phyloP scores from a whole-genome alignment of 2,329 filamentous ascomycete species.

The Aspergillus fumigatiaffinis region DNA sequence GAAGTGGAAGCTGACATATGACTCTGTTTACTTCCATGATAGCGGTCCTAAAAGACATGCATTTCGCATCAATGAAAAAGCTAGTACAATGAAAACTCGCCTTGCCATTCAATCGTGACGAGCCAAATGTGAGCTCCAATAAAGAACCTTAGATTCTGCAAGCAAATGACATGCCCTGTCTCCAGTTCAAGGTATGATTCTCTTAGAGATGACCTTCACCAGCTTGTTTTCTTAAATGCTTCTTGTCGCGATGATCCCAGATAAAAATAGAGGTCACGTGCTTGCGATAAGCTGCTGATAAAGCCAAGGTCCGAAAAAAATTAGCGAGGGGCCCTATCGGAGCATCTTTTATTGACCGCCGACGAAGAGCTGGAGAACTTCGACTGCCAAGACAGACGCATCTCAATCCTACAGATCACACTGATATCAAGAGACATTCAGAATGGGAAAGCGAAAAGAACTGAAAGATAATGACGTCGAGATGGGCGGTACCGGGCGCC shows the following conservation, averaged over 20 bases:
- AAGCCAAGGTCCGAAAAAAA: slow-evolving; percentile 22
- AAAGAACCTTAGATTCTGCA: background rate
- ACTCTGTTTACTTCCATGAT: background rate
- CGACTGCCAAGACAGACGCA: background rate
- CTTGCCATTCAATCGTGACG: background rate
- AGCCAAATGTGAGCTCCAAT: background rate
- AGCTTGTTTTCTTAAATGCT: too few species aligned
- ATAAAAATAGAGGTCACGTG: background rate
- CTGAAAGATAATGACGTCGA: slow-evolving; percentile 44
- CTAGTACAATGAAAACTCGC: background rate
- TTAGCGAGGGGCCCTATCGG: slow-evolving; percentile 15
- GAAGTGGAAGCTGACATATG: slow-evolving; percentile 30
- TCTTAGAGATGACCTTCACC: too few species aligned
- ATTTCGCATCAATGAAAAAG: background rate
- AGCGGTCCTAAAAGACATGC: background rate
- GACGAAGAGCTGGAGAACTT: background rate
- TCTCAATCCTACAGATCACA: background rate
- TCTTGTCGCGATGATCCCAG: background rate
- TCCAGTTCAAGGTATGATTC: background rate
- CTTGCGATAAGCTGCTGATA: slow-evolving; percentile 19
- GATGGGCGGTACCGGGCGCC: slow-evolving; percentile 41
- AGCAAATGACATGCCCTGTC: too few species aligned
- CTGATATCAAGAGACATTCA: slow-evolving; percentile 14
- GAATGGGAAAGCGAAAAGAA: slow-evolving; percentile 52
- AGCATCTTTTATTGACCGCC: slow-evolving; percentile 4